Conservation (phyloP, 768 basidiomycete genomes). For the Mycena floridula region DNA sequence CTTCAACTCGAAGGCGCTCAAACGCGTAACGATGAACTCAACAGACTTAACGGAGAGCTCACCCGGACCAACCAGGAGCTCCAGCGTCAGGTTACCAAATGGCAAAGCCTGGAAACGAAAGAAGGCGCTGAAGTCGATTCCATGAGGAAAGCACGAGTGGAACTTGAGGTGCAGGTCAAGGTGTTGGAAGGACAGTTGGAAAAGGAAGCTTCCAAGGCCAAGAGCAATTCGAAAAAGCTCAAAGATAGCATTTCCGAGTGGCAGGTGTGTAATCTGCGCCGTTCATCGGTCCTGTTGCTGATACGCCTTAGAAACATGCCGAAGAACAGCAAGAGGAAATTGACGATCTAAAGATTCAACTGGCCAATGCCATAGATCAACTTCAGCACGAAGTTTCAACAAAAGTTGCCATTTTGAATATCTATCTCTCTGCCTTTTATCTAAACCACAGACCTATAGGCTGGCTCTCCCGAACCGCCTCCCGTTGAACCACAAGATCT, state of each 20-base stretch:
- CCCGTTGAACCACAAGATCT: constrained; percentile 3
- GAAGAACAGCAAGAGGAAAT: constrained; percentile 29
- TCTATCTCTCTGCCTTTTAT: neutral
- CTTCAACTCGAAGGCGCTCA: constrained; percentile 56
- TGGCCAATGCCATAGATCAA: constrained; percentile 27
- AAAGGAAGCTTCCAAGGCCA: constrained; percentile 34
- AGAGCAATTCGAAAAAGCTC: constrained; percentile 34
- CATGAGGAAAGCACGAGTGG: constrained; percentile 45
- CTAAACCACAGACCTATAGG: no score
- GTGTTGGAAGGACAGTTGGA: constrained; percentile 35
- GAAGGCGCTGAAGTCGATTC: constrained; percentile 54
- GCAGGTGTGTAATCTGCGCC: constrained; percentile 33
- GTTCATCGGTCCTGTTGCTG: no score
- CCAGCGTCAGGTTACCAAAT: constrained; percentile 59
- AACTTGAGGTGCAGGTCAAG: constrained; percentile 49
- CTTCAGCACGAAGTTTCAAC: neutral
- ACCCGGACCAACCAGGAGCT: constrained; percentile 50
- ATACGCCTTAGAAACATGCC: constrained; percentile 28
- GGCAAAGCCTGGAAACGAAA: constrained; percentile 61
- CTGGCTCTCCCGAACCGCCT: no score
- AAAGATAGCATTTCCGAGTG: constrained; percentile 36
- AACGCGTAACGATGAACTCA: constrained; percentile 45
- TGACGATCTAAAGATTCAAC: constrained; percentile 25
- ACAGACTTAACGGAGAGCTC: constrained; percentile 51
- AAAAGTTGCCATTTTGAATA: neutral